Conservation (phyloP, 208 protist genomes). For the Leishmania major region DNA sequence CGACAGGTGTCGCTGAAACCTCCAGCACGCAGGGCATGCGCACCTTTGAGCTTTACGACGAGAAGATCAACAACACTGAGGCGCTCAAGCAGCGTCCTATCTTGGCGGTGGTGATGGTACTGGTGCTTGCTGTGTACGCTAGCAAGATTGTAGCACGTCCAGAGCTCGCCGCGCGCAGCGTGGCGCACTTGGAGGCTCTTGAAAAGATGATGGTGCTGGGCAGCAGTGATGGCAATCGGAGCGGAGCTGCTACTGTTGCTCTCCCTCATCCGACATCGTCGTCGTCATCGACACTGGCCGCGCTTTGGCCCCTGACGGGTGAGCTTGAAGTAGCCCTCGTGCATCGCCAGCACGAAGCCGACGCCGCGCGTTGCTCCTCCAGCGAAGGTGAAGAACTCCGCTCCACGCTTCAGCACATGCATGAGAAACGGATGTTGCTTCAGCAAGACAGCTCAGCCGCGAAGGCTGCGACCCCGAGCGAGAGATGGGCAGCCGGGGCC, state of each 20-base stretch:
- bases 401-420: slow-evolving; percentile 19
- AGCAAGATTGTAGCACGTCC: slow-evolving; percentile 15
- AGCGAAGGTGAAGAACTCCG: slow-evolving; percentile 18
- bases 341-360: slow-evolving; percentile 50
- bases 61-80: slow-evolving; percentile 18
- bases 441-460: not conserved
- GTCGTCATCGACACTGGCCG: slow-evolving; percentile 5
- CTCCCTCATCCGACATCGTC: not conserved
- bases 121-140: slow-evolving; percentile 48
- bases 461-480: slow-evolving; percentile 16
- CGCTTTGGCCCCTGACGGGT: slow-evolving; percentile 30
- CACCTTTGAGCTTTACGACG: slow-evolving; percentile 27
- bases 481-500: slow-evolving; percentile 48
- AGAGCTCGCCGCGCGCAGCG: slow-evolving; percentile 35
- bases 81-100: slow-evolving; percentile 38
- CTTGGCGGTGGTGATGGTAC: slow-evolving; percentile 44
- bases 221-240: not conserved
- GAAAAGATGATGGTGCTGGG: slow-evolving; percentile 15
- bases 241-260: not conserved
- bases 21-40: not conserved
- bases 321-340: slow-evolving; percentile 48
- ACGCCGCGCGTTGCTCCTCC: slow-evolving; percentile 37
- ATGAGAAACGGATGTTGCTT: slow-evolving; percentile 9
- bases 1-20: not conserved
- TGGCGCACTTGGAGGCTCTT: slow-evolving; percentile 38